Percentiles rank a stretch among this genome's conserved stretches.
Evolutionary conservation across 306 rosid genomes (phyloP).

Genomic region (Acacia melanoxylon): DNA sequence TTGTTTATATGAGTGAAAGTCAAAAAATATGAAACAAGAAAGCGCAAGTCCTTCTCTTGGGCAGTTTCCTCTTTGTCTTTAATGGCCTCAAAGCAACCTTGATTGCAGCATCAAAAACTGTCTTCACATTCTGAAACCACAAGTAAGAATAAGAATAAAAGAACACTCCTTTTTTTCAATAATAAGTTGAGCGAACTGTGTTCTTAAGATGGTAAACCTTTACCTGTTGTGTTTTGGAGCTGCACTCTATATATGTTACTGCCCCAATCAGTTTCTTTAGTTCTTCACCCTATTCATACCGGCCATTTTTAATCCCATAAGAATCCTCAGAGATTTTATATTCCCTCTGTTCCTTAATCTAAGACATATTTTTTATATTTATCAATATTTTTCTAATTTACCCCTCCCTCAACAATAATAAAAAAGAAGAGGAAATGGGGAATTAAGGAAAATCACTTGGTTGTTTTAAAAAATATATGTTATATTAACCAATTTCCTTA

Average conservation of each 20-base stretch:
- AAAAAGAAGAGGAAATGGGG: too few relatives aligned
- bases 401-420: too few relatives aligned
- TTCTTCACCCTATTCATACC: conserved; percentile 75
- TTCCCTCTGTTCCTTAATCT: too few relatives aligned
- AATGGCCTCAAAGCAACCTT: conserved; percentile 54
- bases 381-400: too few relatives aligned
- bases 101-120: conserved; percentile 57
- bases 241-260: conserved; percentile 76
- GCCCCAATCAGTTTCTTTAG: conserved; percentile 88
- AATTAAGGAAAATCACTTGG: too few relatives aligned
- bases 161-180: not conserved
- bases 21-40: conserved; percentile 36
- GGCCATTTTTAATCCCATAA: conserved; percentile 7
- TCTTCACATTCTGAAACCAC: conserved; percentile 53
- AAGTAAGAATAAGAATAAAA: not conserved
- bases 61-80: conserved; percentile 48
- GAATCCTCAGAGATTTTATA: conserved; percentile 4
- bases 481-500: too few relatives aligned
- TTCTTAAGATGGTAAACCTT: not conserved
- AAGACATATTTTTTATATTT: too few relatives aligned
- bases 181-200: not conserved
- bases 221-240: conserved; percentile 96
- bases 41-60: conserved; percentile 43
- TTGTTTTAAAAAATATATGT: too few relatives aligned
- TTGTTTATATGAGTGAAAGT: not conserved